Base-by-base conservation (phyloP, 139 green algal species). In the Microglena sp. region DNA sequence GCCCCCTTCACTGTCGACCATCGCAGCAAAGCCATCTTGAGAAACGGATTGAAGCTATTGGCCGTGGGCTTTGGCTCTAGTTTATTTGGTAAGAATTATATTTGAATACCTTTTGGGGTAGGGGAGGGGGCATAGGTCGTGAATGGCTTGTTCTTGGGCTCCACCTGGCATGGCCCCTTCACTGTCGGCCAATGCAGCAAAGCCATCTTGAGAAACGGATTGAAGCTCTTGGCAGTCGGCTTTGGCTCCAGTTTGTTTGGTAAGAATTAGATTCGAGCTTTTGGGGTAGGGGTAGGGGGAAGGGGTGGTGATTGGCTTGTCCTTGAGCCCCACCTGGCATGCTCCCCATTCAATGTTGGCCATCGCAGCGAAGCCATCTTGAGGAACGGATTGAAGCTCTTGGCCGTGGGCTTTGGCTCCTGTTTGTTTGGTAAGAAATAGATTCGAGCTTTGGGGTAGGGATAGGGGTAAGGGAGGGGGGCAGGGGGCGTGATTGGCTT, bases 11-110 rank as follows among this genome's bases (percentile, higher is more conserved):
- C 76, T 0, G 34, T 95, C 5, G 66, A 28, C 18, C 91, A 97
- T 81, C 78, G 92, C 30, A 44, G 75, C 5, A 81, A 79, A 3
- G 89, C 92, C n/a, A 81, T 94, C 5, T 27, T 91, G 28, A 71
- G 86, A 61, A 97, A 97, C 68, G 91, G 91, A 59, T 50, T 65
- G 44, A 97, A 97, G 82, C 89, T 97, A 36, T 68, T 94, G 33
- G 83, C 65, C 15, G 91, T 97, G 7, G 92, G 92, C 44, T 84
- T 95, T 36, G 74, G 77, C 22, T 82, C 88, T 21, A 82, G 62
- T 34, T 68, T 92, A 64, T 67, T 96, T 34, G 71, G 70, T 77
- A 40, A 45, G 60, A 27, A n/a, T n/a, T n/a, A n/a, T n/a, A n/a
- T n/a, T n/a, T n/a, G n/a, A n/a, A n/a, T n/a, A n/a, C n/a, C n/a